phyloP scores from a whole-genome alignment of 345 rosid species.

The Ceriops tagal region DNA sequence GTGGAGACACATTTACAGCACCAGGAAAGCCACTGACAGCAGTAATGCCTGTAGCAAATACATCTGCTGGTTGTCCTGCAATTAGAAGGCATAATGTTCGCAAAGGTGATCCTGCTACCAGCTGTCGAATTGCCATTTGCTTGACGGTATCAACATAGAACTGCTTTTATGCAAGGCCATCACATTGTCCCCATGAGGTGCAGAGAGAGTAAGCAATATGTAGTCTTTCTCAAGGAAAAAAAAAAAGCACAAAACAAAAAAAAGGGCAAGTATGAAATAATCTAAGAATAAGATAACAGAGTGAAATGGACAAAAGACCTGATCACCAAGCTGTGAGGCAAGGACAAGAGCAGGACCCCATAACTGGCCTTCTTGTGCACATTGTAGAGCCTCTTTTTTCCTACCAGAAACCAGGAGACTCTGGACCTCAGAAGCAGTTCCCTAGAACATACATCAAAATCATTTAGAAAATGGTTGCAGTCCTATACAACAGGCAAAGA shows the following conservation, averaged over 20 bases:
- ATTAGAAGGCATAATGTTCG: constrained; percentile 93
- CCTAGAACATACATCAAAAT: constrained; percentile 42
- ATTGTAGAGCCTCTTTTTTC: constrained; percentile 72
- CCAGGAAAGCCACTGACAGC: constrained; percentile 36
- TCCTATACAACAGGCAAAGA: background rate
- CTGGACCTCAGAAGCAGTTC: constrained; percentile 89
- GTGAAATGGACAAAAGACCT: constrained; percentile 48
- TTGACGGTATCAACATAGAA: constrained; percentile 89
- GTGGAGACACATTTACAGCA: constrained; percentile 37
- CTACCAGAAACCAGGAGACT: constrained; percentile 92
- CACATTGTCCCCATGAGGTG: constrained; percentile 8
- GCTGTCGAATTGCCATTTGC: constrained; percentile 92
- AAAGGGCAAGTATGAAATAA: background rate
- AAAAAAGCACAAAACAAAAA: background rate
- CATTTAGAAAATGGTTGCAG: constrained; percentile 16
- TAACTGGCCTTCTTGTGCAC: constrained; percentile 90
- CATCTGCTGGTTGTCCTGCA: constrained; percentile 96
- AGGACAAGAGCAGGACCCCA: constrained; percentile 99
- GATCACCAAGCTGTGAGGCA: constrained; percentile 91
- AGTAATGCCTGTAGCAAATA: constrained; percentile 50
- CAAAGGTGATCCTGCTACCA: constrained; percentile 91
- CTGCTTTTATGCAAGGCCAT: constrained; percentile 41
- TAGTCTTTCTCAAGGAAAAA: constrained; percentile 1
- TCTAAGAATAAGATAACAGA: background rate
- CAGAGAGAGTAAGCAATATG: constrained; percentile 6